phyloP scores from a whole-genome alignment of 208 protist genomes.

The Leishmania major region DNA sequence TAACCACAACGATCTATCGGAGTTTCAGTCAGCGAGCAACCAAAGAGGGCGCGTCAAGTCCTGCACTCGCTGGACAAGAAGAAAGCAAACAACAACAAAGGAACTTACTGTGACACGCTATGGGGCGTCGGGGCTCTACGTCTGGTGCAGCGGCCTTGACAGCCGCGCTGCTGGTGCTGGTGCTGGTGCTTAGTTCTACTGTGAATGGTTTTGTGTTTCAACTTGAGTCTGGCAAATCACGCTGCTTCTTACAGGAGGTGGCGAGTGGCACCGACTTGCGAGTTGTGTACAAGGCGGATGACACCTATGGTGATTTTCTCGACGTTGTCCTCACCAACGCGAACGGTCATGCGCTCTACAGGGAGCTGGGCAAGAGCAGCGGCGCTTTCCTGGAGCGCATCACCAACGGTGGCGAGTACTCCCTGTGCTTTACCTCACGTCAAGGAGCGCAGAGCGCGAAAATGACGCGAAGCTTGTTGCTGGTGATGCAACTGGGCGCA shows the following conservation, averaged over 20 bases:
- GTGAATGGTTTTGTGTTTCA: slow-evolving; percentile 50
- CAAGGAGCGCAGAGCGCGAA: background rate
- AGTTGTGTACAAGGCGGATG: slow-evolving; percentile 53
- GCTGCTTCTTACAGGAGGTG: slow-evolving; percentile 88
- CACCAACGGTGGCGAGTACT: slow-evolving; percentile 65
- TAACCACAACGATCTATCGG: background rate
- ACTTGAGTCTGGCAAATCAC: slow-evolving; percentile 50
- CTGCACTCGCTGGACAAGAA: background rate
- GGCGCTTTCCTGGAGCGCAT: slow-evolving; percentile 43
- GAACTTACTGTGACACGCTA: background rate
- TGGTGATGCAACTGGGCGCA: slow-evolving; percentile 37
- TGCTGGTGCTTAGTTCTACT: background rate
- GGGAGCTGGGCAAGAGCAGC: slow-evolving; percentile 30
- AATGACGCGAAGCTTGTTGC: slow-evolving; percentile 4
- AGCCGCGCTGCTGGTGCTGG: slow-evolving; percentile 14
- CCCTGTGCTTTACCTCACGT: slow-evolving; percentile 71
- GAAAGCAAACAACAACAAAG: background rate
- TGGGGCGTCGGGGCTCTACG: background rate
- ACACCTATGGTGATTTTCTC: slow-evolving; percentile 70
- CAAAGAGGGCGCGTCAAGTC: background rate
- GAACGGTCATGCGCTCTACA: slow-evolving; percentile 20
- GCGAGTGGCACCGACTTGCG: slow-evolving; percentile 58
- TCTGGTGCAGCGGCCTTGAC: background rate
- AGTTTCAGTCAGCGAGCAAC: background rate
- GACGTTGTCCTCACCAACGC: slow-evolving; percentile 43